Percentiles rank a stretch among this genome's conserved stretches.
Conservation (phyloP, 495 filamentous ascomycete species). For the Sordaria brevicollis region DNA sequence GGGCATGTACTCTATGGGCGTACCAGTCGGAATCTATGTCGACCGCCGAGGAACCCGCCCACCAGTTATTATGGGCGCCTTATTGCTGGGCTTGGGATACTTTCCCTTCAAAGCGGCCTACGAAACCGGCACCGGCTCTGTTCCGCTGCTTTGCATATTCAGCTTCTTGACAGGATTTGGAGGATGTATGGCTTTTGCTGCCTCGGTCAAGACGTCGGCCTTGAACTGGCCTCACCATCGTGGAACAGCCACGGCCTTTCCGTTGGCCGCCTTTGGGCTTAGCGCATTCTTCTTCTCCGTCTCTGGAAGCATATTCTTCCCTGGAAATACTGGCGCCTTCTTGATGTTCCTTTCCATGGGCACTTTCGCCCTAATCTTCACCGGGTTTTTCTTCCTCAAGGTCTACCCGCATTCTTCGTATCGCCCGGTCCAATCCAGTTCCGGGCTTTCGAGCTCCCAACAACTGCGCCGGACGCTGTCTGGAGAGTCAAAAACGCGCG, state of each 20-base stretch:
- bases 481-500: background rate
- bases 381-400: constrained; percentile 71
- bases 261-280: constrained; percentile 82
- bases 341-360: constrained; percentile 70
- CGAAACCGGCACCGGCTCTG: constrained; percentile 51
- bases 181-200: constrained; percentile 77
- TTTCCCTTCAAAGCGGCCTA: constrained; percentile 63
- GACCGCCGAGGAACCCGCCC: constrained; percentile 74
- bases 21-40: constrained; percentile 80
- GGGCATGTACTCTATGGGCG: constrained; percentile 88
- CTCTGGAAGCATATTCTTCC: constrained; percentile 66
- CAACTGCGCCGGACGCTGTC: constrained; percentile 32
- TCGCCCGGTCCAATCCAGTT: constrained; percentile 44
- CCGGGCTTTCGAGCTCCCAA: constrained; percentile 51
- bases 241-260: constrained; percentile 89
- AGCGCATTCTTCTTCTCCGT: constrained; percentile 94
- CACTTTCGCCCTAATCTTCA: constrained; percentile 63
- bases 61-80: constrained; percentile 60
- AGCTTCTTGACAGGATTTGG: constrained; percentile 78
- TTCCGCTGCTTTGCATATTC: constrained; percentile 68
- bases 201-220: constrained; percentile 77
- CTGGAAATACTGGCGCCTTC: constrained; percentile 70
- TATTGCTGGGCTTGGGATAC: constrained; percentile 67
- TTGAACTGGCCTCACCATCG: constrained; percentile 87
- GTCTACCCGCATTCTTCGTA: constrained; percentile 62